phyloP scores from a whole-genome alignment of 805 yeast species.

The Cyberlindnera amylophila region DNA sequence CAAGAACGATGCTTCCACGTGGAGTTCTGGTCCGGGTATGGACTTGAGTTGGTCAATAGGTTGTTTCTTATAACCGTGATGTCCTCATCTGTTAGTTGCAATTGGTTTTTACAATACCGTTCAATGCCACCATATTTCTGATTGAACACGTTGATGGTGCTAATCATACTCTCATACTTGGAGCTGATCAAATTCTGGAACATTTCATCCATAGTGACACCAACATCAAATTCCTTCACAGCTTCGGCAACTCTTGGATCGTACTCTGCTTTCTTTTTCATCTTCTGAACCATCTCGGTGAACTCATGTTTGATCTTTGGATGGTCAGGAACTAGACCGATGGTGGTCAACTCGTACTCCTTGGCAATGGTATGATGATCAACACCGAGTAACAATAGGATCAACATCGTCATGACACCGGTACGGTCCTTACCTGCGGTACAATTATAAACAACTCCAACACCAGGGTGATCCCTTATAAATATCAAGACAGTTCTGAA shows the following conservation, averaged over 20 bases:
- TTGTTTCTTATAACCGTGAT: slow-evolving; percentile 34
- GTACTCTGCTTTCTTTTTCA: slow-evolving; percentile 4
- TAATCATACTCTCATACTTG: slow-evolving; percentile 65
- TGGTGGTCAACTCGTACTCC: slow-evolving; percentile 73
- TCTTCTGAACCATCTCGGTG: slow-evolving; percentile 16
- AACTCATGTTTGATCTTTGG: slow-evolving; percentile 20
- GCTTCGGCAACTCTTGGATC: slow-evolving; percentile 4
- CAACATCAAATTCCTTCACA: slow-evolving; percentile 1
- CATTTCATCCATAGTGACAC: slow-evolving; percentile 40
- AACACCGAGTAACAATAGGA: slow-evolving; percentile 60
- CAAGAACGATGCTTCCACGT: slow-evolving; percentile 25
- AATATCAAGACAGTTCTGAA: slow-evolving; percentile 49
- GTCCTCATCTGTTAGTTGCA: slow-evolving; percentile 46
- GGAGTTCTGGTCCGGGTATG: slow-evolving; percentile 17
- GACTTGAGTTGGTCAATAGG: slow-evolving; percentile 23
- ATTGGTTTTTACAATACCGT: slow-evolving; percentile 38
- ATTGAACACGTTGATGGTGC: slow-evolving; percentile 52
- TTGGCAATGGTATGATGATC: slow-evolving; percentile 61
- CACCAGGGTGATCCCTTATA: slow-evolving; percentile 51
- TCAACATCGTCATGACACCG: slow-evolving; percentile 67
- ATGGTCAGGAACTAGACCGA: slow-evolving; percentile 53
- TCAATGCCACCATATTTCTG: slow-evolving; percentile 51
- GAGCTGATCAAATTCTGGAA: slow-evolving; percentile 59
- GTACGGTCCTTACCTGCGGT: slow-evolving; percentile 88
- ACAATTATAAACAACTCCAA: slow-evolving; percentile 64